These are phyloP conservation scores for Rhodamnia rubescens DNA, from an alignment of 345 rosid genomes.

Conservation along the genomic window DNA sequence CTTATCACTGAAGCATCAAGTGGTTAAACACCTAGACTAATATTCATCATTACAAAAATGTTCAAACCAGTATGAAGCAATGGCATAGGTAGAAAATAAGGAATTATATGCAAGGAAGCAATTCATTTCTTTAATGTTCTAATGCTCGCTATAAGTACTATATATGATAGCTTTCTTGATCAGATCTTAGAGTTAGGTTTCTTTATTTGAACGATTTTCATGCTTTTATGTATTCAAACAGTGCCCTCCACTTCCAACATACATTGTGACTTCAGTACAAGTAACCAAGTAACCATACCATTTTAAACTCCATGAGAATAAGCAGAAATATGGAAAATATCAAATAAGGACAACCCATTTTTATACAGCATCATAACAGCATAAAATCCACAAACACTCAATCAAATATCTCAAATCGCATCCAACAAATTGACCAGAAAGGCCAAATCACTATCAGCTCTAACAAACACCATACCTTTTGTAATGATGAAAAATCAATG, in stretches of 20 bases:
- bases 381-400: background rate
- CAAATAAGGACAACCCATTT: background rate
- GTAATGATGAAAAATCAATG: slow-evolving; percentile 87
- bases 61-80: background rate
- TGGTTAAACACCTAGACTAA: background rate
- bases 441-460: slow-evolving; percentile 1
- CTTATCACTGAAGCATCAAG: background rate
- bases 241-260: background rate
- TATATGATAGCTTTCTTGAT: background rate
- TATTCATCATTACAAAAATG: background rate
- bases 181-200: background rate
- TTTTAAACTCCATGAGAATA: background rate
- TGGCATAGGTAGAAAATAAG: background rate
- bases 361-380: background rate
- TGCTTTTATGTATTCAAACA: background rate
- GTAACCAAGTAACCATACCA: background rate
- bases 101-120: background rate
- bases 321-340: background rate
- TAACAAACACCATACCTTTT: slow-evolving; percentile 39
- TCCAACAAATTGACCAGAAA: background rate
- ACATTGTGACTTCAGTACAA: background rate
- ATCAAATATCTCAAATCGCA: background rate
- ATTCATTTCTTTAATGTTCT: background rate
- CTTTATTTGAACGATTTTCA: background rate
- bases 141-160: background rate